These are phyloP conservation scores for Rubroshorea leprosula DNA, from an alignment of 345 rosid genomes.

Conservation along the genomic window DNA sequence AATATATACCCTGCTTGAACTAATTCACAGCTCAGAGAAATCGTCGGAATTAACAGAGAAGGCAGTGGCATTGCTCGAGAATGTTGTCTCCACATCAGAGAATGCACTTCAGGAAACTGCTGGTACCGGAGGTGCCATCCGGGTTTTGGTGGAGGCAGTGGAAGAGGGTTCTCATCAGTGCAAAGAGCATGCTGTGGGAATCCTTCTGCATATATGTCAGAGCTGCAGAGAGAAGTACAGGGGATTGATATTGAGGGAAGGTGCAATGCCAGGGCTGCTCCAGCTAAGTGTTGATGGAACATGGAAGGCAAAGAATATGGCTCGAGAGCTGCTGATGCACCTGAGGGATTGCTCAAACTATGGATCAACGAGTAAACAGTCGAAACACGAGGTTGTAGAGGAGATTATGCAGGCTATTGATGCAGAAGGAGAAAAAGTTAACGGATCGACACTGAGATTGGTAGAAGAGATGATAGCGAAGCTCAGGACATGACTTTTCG, in stretches of 20 bases:
- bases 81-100: constrained; percentile 29
- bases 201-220: constrained; percentile 54
- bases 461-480: constrained; percentile 80
- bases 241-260: constrained; percentile 67
- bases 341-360: constrained; percentile 45
- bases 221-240: constrained; percentile 61
- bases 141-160: constrained; percentile 57
- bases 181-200: constrained; percentile 66
- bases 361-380: constrained; percentile 27
- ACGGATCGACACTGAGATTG: constrained; percentile 39
- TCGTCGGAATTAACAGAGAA: constrained; percentile 47
- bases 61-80: constrained; percentile 59
- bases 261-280: constrained; percentile 73
- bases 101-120: constrained; percentile 30
- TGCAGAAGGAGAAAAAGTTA: constrained; percentile 44
- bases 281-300: constrained; percentile 77
- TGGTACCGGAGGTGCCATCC: constrained; percentile 37
- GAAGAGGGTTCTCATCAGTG: constrained; percentile 69
- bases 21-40: constrained; percentile 34
- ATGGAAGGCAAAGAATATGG: constrained; percentile 51
- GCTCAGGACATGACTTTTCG: constrained; percentile 34
- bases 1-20: constrained; percentile 44
- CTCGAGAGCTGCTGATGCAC: constrained; percentile 54
- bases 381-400: constrained; percentile 47
- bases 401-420: constrained; percentile 69